phyloP scores from a whole-genome alignment of 1,284 basidiomycete genomes.

The Microbotryomycetes sp. region DNA sequence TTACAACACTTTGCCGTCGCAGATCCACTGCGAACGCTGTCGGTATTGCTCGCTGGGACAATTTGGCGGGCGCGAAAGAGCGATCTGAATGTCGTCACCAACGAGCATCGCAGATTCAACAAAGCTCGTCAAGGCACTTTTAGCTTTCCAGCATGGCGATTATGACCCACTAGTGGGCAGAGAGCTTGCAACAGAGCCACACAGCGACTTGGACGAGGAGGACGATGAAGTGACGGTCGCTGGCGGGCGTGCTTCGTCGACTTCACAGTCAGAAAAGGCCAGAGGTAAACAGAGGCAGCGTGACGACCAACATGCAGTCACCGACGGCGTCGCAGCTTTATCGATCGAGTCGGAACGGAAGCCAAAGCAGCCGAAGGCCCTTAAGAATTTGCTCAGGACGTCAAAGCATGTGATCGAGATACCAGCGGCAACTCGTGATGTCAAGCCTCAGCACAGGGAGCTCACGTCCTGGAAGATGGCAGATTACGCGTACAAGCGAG shows the following conservation, averaged over 20 bases:
- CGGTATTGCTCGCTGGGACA: no score
- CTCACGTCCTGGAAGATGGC: conserved; percentile 91
- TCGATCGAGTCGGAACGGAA: not conserved
- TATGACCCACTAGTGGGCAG: conserved; percentile 7
- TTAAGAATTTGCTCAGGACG: conserved; percentile 18
- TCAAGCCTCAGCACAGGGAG: not conserved
- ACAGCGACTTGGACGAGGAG: conserved; percentile 14
- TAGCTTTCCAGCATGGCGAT: conserved; percentile 8
- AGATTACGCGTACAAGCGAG: conserved; percentile 81
- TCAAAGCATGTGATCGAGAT: conserved; percentile 14
- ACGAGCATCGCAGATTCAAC: not conserved
- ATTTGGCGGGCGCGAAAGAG: no score
- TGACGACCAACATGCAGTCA: not conserved
- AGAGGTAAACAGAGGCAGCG: not conserved
- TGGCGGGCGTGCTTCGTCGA: not conserved
- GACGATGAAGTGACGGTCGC: conserved; percentile 15
- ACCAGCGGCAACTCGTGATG: not conserved
- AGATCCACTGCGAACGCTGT: no score
- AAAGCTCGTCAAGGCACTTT: conserved; percentile 16
- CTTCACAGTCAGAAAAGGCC: not conserved
- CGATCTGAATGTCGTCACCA: not conserved
- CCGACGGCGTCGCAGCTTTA: not conserved
- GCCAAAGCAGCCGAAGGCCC: not conserved
- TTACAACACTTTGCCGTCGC: not conserved
- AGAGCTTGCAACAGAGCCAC: not conserved